Conservation (phyloP, 305 asterid genomes). For the Lippia alba region DNA sequence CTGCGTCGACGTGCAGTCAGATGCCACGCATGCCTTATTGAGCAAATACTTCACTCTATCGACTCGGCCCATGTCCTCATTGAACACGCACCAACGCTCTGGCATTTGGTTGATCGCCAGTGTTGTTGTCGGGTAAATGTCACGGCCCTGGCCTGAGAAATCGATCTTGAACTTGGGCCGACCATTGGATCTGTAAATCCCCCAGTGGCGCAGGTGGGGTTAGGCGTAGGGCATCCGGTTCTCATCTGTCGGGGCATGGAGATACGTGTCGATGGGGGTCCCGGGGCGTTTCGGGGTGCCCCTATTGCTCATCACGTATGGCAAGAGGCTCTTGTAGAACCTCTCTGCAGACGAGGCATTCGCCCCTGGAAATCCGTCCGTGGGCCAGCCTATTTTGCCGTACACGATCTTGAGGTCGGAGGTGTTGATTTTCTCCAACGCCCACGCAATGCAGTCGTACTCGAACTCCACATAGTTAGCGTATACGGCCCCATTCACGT, state of each 20-base stretch:
- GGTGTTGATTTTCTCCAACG: conserved; percentile 40
- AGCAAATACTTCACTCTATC: conserved; percentile 20
- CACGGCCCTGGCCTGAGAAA: conserved; percentile 46
- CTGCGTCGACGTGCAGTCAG: conserved; percentile 52
- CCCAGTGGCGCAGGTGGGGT: conserved; percentile 48
- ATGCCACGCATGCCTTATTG: conserved; percentile 18
- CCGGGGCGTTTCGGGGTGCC: conserved; percentile 64
- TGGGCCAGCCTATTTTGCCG: conserved; percentile 61
- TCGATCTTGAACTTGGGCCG: conserved; percentile 64
- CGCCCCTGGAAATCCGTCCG: conserved; percentile 48
- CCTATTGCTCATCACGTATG: conserved; percentile 33
- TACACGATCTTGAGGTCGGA: conserved; percentile 37
- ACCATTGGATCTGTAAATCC: conserved; percentile 54
- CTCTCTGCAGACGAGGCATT: conserved; percentile 35
- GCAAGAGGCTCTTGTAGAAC: conserved; percentile 39
- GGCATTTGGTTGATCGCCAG: conserved; percentile 57
- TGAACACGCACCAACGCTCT: conserved; percentile 53
- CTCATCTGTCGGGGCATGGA: conserved; percentile 46
- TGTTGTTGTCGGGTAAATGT: conserved; percentile 37
- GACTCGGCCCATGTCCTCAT: background rate
- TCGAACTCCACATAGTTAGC: conserved; percentile 41
- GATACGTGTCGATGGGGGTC: conserved; percentile 37
- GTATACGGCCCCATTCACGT: conserved; percentile 43
- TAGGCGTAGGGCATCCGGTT: background rate
- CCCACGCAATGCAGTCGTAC: conserved; percentile 44